phyloP scores from a whole-genome alignment of 352 stramenopile species.

The Phytophthora pluvialis region DNA sequence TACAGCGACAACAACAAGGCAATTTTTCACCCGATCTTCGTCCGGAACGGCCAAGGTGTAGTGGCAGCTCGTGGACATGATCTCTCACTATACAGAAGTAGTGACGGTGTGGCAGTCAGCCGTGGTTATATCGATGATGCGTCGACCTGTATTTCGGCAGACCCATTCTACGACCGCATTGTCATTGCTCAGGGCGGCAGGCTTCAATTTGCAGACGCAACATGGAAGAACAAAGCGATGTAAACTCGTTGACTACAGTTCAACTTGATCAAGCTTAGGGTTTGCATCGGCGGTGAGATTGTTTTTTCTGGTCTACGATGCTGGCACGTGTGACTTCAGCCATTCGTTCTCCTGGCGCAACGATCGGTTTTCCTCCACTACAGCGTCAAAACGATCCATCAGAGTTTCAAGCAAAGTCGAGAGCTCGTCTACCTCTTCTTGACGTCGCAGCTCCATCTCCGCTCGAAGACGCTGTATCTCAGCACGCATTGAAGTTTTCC shows the following conservation, averaged over 20 bases:
- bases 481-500: constrained; percentile 27
- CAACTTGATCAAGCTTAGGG: constrained; percentile 14
- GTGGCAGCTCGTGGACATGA: constrained; percentile 40
- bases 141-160: constrained; percentile 40
- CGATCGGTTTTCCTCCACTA: constrained; percentile 46
- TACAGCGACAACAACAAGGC: constrained; percentile 27
- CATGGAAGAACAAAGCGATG: constrained; percentile 21
- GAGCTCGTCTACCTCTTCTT: constrained; percentile 47
- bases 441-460: constrained; percentile 47
- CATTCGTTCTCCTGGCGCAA: constrained; percentile 51
- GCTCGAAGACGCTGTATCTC: constrained; percentile 47
- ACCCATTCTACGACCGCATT: constrained; percentile 47
- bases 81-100: constrained; percentile 48
- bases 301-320: constrained; percentile 18
- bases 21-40: constrained; percentile 65
- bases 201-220: constrained; percentile 42
- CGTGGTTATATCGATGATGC: constrained; percentile 37
- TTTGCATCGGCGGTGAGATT: constrained; percentile 1
- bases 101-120: constrained; percentile 44
- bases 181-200: constrained; percentile 32
- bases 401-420: constrained; percentile 42
- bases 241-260: constrained; percentile 8
- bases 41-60: constrained; percentile 37
- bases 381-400: constrained; percentile 44
- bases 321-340: constrained; percentile 41